phyloP scores from a whole-genome alignment of 2,329 filamentous ascomycete species.

The Monilinia fructicola region DNA sequence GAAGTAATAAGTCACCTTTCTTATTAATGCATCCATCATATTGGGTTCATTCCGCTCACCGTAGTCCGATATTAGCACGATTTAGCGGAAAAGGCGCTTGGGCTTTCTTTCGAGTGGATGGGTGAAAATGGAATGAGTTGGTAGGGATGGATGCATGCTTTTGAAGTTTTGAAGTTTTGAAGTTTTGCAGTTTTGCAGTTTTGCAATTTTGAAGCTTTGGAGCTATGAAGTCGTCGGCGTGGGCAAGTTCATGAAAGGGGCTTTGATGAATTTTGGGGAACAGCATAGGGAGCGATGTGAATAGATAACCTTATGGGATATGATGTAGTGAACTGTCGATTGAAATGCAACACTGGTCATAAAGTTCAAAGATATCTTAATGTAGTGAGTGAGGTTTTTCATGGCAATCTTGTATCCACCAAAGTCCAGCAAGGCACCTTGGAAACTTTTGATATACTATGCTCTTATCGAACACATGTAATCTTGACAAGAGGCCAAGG shows the following conservation, averaged over 20 bases:
- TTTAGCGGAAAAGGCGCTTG: neutral
- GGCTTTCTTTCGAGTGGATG: neutral
- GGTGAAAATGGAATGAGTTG: neutral
- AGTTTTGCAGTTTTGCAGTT: no score
- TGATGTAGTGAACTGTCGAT: no score
- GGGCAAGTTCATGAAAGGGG: no score
- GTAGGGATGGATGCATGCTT: neutral
- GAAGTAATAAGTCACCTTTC: neutral
- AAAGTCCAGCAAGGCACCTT: neutral
- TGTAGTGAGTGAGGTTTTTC: neutral
- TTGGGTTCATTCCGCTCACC: constrained; percentile 3
- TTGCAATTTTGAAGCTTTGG: no score
- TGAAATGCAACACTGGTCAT: neutral
- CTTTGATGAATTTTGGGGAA: neutral
- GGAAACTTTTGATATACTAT: neutral
- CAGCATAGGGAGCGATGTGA: no score
- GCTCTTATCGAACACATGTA: neutral
- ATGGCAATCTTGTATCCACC: accelerated
- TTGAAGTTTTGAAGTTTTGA: no score
- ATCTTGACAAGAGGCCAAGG: neutral
- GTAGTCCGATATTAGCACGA: neutral
- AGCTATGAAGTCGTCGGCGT: no score
- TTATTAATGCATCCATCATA: constrained; percentile 6
- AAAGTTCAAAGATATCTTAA: neutral
- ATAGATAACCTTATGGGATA: neutral